Evolutionary conservation across 2,329 filamentous ascomycete genomes (phyloP).

Genomic region (Cordyceps tenuipes): DNA sequence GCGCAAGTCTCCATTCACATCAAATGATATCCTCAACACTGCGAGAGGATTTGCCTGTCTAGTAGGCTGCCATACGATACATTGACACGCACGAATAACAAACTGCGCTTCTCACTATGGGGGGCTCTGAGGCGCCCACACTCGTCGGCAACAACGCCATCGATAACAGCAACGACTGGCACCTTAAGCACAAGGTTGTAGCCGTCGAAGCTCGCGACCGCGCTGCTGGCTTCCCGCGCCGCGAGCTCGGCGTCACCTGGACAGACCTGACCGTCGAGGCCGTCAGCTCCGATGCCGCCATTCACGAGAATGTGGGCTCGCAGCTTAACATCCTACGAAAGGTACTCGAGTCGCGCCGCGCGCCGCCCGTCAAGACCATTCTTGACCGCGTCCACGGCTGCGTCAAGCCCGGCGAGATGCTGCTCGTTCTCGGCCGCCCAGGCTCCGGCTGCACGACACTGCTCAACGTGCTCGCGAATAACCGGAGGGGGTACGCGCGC

Average conservation of each 20-base stretch:
- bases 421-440: constrained; percentile 60
- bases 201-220: constrained; percentile 33
- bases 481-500: constrained; percentile 48
- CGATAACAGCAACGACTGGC: constrained; percentile 30
- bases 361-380: constrained; percentile 54
- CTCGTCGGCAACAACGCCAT: neutral
- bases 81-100: neutral
- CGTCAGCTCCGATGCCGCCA: constrained; percentile 49
- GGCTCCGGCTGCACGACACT: constrained; percentile 64
- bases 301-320: constrained; percentile 57
- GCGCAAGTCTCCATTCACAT: too few relatives aligned
- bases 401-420: constrained; percentile 65
- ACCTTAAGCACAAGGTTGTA: constrained; percentile 39
- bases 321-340: constrained; percentile 48
- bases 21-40: too few relatives aligned
- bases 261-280: constrained; percentile 55
- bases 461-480: constrained; percentile 61
- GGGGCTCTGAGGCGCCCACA: constrained; percentile 7
- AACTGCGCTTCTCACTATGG: neutral
- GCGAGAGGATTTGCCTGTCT: neutral
- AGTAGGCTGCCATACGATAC: neutral
- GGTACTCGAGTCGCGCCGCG: constrained; percentile 43
- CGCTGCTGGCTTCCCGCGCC: constrained; percentile 36
- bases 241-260: constrained; percentile 57
- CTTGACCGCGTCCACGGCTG: constrained; percentile 58